Base-by-base conservation (phyloP, 805 yeast genomes). In the Myxozyma udenii region DNA sequence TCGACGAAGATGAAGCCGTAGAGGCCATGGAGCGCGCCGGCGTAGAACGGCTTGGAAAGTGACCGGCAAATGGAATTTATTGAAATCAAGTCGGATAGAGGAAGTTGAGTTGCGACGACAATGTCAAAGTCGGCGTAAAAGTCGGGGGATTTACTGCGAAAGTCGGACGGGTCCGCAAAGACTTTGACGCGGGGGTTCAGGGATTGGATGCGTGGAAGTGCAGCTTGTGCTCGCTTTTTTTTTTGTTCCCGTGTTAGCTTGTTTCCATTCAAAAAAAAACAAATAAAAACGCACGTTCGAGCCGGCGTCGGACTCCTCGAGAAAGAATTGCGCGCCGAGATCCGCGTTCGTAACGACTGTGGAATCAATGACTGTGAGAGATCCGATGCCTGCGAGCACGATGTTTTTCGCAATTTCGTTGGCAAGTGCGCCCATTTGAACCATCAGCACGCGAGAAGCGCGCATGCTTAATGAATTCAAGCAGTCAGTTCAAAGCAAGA, bases 351-450 rank as follows among this genome's bases (percentile, higher is more conserved):
- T 64, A 1, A 87, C 78, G 0, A 43, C 61, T 2, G 81, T 69
- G 30, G 68, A 62, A 68, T 90, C 97, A 49, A 83, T 64, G 0
- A 93, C 71, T n/a, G 83, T 82, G 25, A 91, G 68, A 0, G 83
- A 72, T 2, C 95, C 95, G 51, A 91, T 73, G 3, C 98, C 98
- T 25, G 95, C 95, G 22, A 93, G 75, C 18, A 87, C 87, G 43
- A 93, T 67, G 66, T 90, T 90, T 68, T 93, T 91, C 33, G 83
- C 79, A 9, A 86, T 75, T 66, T 91, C 98, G 14, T 83, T 80
- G 4, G 95, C 95, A 6, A 87, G 75, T 0, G 87, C 87, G 9
- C 90, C 85, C 14, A 88, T 62, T 55, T 85, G 84, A 42, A 91
- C 74, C 39, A 93, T 62, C 41, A 90, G 70, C 3, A 91, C 75